Evolutionary conservation across 805 yeast genomes (phyloP).

Genomic region (Starmerella bombicola): DNA sequence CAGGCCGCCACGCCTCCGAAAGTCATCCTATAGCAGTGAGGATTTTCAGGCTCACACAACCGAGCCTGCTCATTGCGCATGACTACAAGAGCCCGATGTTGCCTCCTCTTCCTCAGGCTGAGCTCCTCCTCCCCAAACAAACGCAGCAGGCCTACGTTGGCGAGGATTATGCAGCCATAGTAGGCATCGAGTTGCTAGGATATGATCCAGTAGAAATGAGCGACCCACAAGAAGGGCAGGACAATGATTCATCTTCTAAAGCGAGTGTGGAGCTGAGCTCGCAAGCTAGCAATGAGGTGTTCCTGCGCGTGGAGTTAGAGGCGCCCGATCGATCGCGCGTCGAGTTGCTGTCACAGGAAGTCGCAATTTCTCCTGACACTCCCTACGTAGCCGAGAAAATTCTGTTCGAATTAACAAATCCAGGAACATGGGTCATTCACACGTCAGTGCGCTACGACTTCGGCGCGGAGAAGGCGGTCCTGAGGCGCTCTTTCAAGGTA

Average conservation of each 20-base stretch:
- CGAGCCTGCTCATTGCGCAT: slow-evolving; percentile 21
- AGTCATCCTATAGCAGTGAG: slow-evolving; percentile 18
- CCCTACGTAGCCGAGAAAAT: slow-evolving; percentile 1
- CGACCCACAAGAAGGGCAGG: not conserved
- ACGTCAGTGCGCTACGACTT: slow-evolving; percentile 20
- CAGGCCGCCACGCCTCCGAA: too few relatives aligned
- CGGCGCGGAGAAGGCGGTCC: slow-evolving; percentile 12
- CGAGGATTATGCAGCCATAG: slow-evolving; percentile 25
- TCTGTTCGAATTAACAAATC: slow-evolving; percentile 20
- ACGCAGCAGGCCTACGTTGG: slow-evolving; percentile 27
- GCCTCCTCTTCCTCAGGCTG: slow-evolving; percentile 16
- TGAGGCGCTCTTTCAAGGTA: slow-evolving; percentile 25
- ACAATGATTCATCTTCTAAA: not conserved
- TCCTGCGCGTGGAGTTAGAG: slow-evolving; percentile 3
- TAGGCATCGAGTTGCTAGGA: slow-evolving; percentile 11
- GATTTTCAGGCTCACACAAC: slow-evolving; percentile 26
- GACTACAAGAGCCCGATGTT: slow-evolving; percentile 14
- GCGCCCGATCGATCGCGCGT: slow-evolving; percentile 7
- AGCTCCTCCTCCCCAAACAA: slow-evolving; percentile 23
- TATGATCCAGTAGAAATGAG: slow-evolving; percentile 1
- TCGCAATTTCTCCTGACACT: not conserved
- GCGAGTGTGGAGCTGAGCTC: not conserved
- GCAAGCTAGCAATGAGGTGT: slow-evolving; percentile 1
- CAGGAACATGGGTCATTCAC: slow-evolving; percentile 25
- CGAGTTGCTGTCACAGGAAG: not conserved